These are phyloP conservation scores for Scortechinia acanthostroma DNA, from an alignment of 2,329 filamentous ascomycete genomes.

Conservation along the genomic window DNA sequence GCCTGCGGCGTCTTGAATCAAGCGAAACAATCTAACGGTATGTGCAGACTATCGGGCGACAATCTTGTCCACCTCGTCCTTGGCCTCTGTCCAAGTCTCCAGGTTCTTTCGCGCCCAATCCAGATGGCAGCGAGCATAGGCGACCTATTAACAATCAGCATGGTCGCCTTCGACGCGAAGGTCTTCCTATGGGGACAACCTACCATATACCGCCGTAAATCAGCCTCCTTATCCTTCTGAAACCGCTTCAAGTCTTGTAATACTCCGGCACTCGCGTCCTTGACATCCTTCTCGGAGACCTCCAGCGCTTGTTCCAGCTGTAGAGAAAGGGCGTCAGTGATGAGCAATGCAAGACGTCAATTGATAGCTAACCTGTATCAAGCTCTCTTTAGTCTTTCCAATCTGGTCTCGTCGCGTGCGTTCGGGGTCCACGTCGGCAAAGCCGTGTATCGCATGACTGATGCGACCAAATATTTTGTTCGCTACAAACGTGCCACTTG, in stretches of 20 bases:
- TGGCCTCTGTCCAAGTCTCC: conserved; percentile 87
- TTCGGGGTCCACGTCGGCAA: conserved; percentile 93
- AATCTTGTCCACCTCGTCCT: conserved; percentile 82
- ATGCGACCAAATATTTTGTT: conserved; percentile 91
- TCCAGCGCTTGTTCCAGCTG: conserved; percentile 86
- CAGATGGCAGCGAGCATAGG: conserved; percentile 85
- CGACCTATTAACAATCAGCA: conserved; percentile 48
- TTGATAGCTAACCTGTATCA: conserved; percentile 25
- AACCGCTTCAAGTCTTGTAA: conserved; percentile 77
- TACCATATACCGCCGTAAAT: conserved; percentile 92
- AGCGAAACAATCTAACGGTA: no score
- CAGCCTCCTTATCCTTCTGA: conserved; percentile 90
- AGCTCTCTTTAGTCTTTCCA: conserved; percentile 85
- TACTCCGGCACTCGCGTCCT: conserved; percentile 82
- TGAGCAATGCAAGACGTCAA: not conserved
- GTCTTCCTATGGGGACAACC: conserved; percentile 22
- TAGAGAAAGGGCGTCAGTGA: conserved; percentile 13
- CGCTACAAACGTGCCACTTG: conserved; percentile 84
- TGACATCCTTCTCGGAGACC: conserved; percentile 84
- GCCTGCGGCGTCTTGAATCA: no score
- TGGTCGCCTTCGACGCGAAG: not conserved
- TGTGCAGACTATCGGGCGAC: conserved; percentile 36
- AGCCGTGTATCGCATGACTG: conserved; percentile 89
- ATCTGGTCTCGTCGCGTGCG: conserved; percentile 86
- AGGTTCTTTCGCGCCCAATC: conserved; percentile 90